A percentile compares a stretch with the other conserved stretches of the same genome.
phyloP scores from a whole-genome alignment of 441 rosid genomes.

The Eruca vesicaria region DNA sequence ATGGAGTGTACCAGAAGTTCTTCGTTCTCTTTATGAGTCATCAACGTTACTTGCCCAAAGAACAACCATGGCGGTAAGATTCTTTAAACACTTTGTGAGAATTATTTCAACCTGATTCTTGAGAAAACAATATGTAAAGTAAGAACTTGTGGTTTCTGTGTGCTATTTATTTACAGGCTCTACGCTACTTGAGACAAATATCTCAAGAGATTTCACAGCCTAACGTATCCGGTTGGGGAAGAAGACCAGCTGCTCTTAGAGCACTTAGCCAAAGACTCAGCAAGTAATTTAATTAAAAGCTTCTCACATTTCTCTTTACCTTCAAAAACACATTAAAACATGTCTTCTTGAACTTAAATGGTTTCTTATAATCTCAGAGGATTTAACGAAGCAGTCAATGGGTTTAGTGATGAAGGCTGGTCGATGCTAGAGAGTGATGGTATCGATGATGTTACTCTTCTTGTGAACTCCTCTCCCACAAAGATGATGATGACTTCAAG shows the following conservation, averaged over 20 bases:
- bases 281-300: conserved; percentile 39
- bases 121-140: background rate
- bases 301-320: background rate
- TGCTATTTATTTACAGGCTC: conserved; percentile 40
- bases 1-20: conserved; percentile 77
- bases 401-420: conserved; percentile 75
- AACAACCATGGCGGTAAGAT: conserved; percentile 71
- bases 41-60: conserved; percentile 70
- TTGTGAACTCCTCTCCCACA: conserved; percentile 57
- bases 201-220: conserved; percentile 75
- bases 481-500: conserved; percentile 56
- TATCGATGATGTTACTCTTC: conserved; percentile 65
- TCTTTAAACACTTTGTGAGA: background rate
- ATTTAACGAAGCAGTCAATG: conserved; percentile 72
- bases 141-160: background rate
- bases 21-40: conserved; percentile 73
- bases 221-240: conserved; percentile 60
- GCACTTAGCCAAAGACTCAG: conserved; percentile 68
- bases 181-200: conserved; percentile 67
- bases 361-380: conserved; percentile 42
- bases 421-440: conserved; percentile 74
- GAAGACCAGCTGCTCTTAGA: conserved; percentile 70
- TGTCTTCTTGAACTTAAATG: background rate
- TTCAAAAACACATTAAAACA: background rate
- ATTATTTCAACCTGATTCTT: background rate